Percentiles rank a stretch among this genome's conserved stretches.
phyloP scores from a whole-genome alignment of 305 asterid genomes.

The Rubia tinctorum region DNA sequence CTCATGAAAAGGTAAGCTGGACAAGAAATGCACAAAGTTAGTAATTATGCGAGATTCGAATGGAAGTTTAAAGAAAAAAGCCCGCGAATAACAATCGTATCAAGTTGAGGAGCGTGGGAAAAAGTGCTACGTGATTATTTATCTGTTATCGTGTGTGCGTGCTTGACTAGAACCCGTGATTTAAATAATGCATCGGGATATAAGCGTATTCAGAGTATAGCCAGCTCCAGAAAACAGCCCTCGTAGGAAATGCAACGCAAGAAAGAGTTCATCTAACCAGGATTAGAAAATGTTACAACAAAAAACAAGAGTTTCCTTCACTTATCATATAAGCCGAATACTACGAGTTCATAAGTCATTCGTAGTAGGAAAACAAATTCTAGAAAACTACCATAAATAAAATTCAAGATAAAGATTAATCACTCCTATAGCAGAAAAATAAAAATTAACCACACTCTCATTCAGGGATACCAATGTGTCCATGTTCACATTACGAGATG shows the following conservation, averaged over 20 bases:
- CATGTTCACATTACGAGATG: neutral
- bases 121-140: neutral
- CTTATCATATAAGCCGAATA: neutral
- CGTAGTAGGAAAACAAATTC: neutral
- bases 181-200: neutral
- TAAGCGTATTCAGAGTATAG: neutral
- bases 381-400: neutral
- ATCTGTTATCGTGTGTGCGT: neutral
- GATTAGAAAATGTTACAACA: neutral
- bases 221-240: neutral
- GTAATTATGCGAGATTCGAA: neutral
- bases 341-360: neutral
- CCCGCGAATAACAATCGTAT: neutral
- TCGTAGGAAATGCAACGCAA: neutral
- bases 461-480: neutral
- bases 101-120: neutral
- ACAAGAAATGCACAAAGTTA: constrained; percentile 7
- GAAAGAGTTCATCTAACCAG: neutral
- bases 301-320: neutral
- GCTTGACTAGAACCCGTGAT: neutral
- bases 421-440: too few species aligned
- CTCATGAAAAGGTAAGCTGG: constrained; percentile 63
- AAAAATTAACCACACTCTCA: neutral
- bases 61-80: neutral
- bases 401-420: neutral